Conservation (phyloP, 805 yeast genomes). For the baker's yeast (Saccharomyces cerevisiae) region DNA sequence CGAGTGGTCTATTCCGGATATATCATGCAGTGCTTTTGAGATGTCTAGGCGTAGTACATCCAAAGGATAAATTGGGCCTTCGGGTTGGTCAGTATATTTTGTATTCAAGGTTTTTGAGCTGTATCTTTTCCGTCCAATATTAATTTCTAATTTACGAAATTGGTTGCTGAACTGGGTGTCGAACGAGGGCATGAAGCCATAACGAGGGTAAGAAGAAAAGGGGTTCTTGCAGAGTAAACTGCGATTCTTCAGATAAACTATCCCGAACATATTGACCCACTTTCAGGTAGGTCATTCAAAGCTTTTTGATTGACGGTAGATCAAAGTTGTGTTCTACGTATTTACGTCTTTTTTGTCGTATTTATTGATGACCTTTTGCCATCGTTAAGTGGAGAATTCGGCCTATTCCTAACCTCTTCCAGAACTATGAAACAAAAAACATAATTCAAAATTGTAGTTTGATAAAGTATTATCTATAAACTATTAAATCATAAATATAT, state of each 20-base stretch:
- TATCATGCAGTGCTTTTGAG: constrained; percentile 59
- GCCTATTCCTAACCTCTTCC: too few relatives aligned
- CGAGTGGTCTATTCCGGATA: constrained; percentile 62
- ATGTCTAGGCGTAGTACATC: neutral
- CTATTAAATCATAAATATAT: neutral
- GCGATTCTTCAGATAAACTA: neutral
- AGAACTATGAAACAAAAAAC: neutral
- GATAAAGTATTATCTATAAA: neutral
- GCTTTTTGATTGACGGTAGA: neutral
- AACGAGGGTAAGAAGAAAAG: neutral
- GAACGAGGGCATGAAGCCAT: neutral
- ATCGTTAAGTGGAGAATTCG: neutral
- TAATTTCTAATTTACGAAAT: neutral
- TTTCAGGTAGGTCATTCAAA: neutral
- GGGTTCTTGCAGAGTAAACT: neutral
- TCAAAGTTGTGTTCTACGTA: neutral
- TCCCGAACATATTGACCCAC: neutral
- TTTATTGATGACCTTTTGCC: neutral
- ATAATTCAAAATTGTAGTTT: neutral
- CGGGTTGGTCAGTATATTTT: neutral
- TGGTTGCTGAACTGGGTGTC: neutral
- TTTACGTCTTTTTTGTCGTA: neutral
- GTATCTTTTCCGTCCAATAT: neutral
- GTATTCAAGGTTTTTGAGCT: neutral
- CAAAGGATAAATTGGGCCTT: neutral